Conservation (phyloP, 78 protist species). For the Dictyostelium firmibasis region DNA sequence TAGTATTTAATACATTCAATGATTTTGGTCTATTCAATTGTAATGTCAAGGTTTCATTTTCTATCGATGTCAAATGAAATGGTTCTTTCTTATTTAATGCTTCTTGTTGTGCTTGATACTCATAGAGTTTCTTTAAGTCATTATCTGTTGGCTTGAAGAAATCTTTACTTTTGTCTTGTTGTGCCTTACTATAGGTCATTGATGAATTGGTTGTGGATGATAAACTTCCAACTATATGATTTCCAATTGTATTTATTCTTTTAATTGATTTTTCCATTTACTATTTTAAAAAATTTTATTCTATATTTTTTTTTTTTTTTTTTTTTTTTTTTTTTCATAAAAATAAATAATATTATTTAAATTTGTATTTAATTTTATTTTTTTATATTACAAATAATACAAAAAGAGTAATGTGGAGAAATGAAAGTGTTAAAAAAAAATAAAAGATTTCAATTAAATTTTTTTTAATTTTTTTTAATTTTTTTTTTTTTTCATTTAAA, state of each 20-base stretch:
- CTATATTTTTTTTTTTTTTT: too few species aligned
- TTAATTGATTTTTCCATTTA: conserved; percentile 49
- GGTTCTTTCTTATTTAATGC: not conserved
- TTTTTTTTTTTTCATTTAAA: too few species aligned
- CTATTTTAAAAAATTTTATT: not conserved
- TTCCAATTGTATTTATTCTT: conserved; percentile 53
- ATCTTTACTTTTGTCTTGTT: conserved; percentile 43
- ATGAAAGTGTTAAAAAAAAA: not conserved
- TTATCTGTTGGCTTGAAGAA: not conserved
- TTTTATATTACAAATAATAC: not conserved
- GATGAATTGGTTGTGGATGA: not conserved
- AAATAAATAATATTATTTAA: too few species aligned
- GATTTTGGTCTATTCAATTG: conserved; percentile 36
- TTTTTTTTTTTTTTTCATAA: too few species aligned
- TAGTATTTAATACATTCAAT: conserved; percentile 51
- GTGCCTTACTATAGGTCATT: not conserved
- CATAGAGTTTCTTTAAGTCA: conserved; percentile 3
- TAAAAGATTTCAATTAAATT: too few species aligned
- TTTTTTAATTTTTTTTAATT: too few species aligned
- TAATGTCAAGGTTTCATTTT: not conserved
- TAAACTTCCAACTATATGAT: conserved; percentile 35
- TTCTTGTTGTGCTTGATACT: conserved; percentile 3
- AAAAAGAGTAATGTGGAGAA: not conserved
- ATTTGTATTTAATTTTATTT: too few species aligned
- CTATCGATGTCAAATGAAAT: not conserved